Evolutionary conservation across 257 asterid genomes (phyloP).

Genomic region (Solanum arcanum): DNA sequence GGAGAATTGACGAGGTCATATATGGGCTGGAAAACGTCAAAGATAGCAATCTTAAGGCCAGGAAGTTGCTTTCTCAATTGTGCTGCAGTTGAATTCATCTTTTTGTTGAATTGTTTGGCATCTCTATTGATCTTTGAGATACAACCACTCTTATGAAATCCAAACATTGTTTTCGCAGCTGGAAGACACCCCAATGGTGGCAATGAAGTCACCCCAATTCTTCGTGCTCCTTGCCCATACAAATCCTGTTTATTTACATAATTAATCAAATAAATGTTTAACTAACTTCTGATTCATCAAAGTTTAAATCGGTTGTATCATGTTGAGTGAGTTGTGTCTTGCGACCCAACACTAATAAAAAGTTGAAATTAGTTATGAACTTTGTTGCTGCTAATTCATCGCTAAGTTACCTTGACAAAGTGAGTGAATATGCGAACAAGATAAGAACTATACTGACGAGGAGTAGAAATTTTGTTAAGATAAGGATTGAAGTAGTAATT

Average conservation of each 20-base stretch:
- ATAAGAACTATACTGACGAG: conserved; percentile 59
- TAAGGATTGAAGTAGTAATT: conserved; percentile 77
- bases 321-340: too few relatives aligned
- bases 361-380: background rate
- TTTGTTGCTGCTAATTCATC: background rate
- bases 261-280: too few relatives aligned
- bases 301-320: too few relatives aligned
- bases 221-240: conserved; percentile 75
- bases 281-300: too few relatives aligned
- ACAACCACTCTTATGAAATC: conserved; percentile 62
- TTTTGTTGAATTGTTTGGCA: conserved; percentile 67
- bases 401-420: conserved; percentile 37
- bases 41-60: conserved; percentile 51
- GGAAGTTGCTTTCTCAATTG: conserved; percentile 64
- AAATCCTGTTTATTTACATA: background rate
- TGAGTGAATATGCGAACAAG: conserved; percentile 40
- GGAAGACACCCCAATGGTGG: conserved; percentile 94
- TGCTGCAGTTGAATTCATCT: conserved; percentile 49
- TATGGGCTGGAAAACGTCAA: conserved; percentile 72
- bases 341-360: too few relatives aligned
- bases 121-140: conserved; percentile 57
- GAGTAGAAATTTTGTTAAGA: conserved; percentile 50
- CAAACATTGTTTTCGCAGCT: conserved; percentile 66
- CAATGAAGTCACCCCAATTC: conserved; percentile 82
- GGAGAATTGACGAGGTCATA: conserved; percentile 55